A percentile compares a stretch with the other conserved stretches of the same genome.
Evolutionary conservation across 116 monocot species (phyloP).

Genomic region (Iris pallida): DNA sequence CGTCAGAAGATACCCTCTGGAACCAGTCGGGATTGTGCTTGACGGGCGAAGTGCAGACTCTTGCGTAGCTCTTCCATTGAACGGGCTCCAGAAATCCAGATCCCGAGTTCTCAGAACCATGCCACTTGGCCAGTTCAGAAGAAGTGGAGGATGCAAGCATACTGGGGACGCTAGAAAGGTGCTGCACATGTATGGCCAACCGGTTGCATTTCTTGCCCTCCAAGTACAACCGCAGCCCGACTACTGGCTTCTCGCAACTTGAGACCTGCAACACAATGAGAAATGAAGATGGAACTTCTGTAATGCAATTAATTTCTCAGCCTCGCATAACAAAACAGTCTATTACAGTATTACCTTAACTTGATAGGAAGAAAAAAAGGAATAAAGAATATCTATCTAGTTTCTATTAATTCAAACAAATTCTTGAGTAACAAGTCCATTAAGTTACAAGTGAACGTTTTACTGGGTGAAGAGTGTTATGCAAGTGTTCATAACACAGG

Average conservation of each 20-base stretch:
- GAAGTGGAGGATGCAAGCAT: constrained; percentile 39
- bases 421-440: too few species aligned
- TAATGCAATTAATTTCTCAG: neutral
- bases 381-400: neutral
- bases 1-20: constrained; percentile 25
- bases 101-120: constrained; percentile 56
- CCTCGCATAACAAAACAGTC: neutral
- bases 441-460: too few species aligned
- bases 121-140: constrained; percentile 46
- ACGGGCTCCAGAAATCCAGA: constrained; percentile 58
- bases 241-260: constrained; percentile 55
- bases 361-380: neutral
- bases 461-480: too few species aligned
- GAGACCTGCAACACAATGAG: constrained; percentile 38
- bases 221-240: constrained; percentile 75
- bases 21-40: constrained; percentile 71
- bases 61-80: constrained; percentile 73
- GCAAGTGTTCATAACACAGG: too few species aligned
- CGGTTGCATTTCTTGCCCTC: constrained; percentile 89
- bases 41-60: constrained; percentile 57
- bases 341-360: neutral
- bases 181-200: constrained; percentile 79
- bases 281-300: too few species aligned
- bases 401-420: neutral
- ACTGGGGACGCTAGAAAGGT: constrained; percentile 81